Conservation (phyloP, 169 alveolate genomes). For the Theileria sp. region DNA sequence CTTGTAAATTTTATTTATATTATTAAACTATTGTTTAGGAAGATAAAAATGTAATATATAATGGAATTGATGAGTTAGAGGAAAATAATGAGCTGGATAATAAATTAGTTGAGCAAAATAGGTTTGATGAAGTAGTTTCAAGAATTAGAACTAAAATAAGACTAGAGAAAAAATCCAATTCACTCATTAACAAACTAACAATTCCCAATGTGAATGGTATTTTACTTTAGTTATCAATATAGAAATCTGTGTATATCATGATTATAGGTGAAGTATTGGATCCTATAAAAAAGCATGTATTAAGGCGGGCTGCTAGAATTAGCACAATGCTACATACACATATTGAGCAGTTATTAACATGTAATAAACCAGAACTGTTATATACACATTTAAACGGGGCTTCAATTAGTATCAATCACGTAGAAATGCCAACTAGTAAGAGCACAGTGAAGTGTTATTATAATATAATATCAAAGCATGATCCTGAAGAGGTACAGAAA, state of each 20-base stretch:
- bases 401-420: constrained; percentile 69
- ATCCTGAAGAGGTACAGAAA: constrained; percentile 60
- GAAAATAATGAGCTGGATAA: constrained; percentile 18
- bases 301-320: constrained; percentile 67
- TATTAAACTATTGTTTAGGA: neutral
- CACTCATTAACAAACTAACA: constrained; percentile 68
- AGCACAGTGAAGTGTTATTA: constrained; percentile 70
- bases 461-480: constrained; percentile 59
- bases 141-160: constrained; percentile 72
- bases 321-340: constrained; percentile 71
- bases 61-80: constrained; percentile 12
- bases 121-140: constrained; percentile 75
- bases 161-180: constrained; percentile 67
- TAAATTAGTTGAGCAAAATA: constrained; percentile 60
- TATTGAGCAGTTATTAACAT: constrained; percentile 70
- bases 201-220: constrained; percentile 71
- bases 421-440: constrained; percentile 73
- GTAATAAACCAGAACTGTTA: constrained; percentile 67
- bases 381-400: constrained; percentile 65
- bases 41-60: neutral
- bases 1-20: constrained; percentile 21
- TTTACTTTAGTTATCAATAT: neutral
- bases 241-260: neutral
- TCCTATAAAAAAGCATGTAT: constrained; percentile 72
- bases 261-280: constrained; percentile 63